A percentile compares a stretch with the other conserved stretches of the same genome.
phyloP scores from a whole-genome alignment of 2,329 filamentous ascomycete genomes.

The Colletotrichum sp. region DNA sequence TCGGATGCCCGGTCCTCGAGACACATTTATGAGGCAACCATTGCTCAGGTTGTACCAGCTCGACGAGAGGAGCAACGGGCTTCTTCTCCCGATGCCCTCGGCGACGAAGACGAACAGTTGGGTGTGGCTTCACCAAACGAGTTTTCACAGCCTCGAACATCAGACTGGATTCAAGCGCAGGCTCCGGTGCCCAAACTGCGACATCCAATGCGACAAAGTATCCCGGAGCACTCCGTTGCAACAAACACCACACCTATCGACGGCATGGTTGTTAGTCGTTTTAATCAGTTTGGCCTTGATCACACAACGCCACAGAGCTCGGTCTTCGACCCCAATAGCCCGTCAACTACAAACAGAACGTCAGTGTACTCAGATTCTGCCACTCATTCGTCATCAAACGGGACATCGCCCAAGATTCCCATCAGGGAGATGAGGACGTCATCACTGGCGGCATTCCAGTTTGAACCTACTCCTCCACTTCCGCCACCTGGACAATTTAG shows the following conservation, averaged over 20 bases:
- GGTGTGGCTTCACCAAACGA: background rate
- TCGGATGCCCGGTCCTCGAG: background rate
- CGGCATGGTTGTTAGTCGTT: background rate
- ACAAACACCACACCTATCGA: background rate
- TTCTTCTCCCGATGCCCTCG: background rate
- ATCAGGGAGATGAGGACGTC: background rate
- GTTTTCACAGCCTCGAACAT: background rate
- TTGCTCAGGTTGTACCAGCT: background rate
- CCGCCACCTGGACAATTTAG: background rate
- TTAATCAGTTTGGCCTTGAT: background rate
- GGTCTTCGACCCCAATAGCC: conserved; percentile 2
- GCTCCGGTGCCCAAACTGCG: background rate
- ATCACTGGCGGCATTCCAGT: background rate
- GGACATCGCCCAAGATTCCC: background rate
- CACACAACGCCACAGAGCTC: background rate
- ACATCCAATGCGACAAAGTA: background rate
- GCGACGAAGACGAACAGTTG: background rate
- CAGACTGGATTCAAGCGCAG: conserved; percentile 7
- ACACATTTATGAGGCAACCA: background rate
- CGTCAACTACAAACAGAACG: conserved; percentile 12
- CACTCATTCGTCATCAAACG: background rate
- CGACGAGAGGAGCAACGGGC: background rate
- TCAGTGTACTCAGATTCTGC: conserved; percentile 9
- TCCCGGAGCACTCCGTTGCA: conserved; percentile 1
- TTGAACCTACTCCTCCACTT: background rate